A percentile compares a stretch with the other conserved stretches of the same genome.
Evolutionary conservation across 306 rosid species (phyloP).

Genomic region (Inga oerstediana): DNA sequence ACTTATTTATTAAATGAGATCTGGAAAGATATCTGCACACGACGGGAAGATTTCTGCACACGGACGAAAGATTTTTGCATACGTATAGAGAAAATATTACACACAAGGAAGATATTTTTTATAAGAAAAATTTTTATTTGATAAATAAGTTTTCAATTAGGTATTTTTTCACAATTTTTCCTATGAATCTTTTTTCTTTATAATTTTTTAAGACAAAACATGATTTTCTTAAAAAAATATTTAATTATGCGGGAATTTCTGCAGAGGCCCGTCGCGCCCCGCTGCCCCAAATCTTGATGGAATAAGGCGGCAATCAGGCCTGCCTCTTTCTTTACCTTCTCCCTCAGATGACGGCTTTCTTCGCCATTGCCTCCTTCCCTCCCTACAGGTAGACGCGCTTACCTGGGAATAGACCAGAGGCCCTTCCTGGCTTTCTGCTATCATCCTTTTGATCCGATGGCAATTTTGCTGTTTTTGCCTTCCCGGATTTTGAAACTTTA

Average conservation of each 20-base stretch:
- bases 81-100: too few relatives aligned
- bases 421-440: background rate
- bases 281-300: slow-evolving; percentile 30
- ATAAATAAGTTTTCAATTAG: too few relatives aligned
- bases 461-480: background rate
- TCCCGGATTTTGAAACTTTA: too few relatives aligned
- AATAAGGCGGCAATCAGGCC: slow-evolving; percentile 41
- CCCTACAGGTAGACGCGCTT: slow-evolving; percentile 32
- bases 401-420: background rate
- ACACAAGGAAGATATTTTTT: too few relatives aligned
- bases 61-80: fast-evolving
- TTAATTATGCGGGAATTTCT: slow-evolving; percentile 19
- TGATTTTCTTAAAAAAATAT: too few relatives aligned
- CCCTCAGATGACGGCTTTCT: slow-evolving; percentile 31
- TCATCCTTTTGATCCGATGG: background rate
- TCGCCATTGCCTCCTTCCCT: slow-evolving; percentile 34
- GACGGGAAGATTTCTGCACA: too few relatives aligned
- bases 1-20: too few relatives aligned
- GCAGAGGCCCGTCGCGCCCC: background rate
- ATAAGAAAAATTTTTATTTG: too few relatives aligned
- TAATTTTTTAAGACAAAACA: too few relatives aligned
- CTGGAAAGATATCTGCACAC: too few relatives aligned
- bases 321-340: background rate
- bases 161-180: too few relatives aligned
- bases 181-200: too few relatives aligned